Evolutionary conservation across 2,329 filamentous ascomycete genomes (phyloP).

Genomic region (Colletotrichum sp.): DNA sequence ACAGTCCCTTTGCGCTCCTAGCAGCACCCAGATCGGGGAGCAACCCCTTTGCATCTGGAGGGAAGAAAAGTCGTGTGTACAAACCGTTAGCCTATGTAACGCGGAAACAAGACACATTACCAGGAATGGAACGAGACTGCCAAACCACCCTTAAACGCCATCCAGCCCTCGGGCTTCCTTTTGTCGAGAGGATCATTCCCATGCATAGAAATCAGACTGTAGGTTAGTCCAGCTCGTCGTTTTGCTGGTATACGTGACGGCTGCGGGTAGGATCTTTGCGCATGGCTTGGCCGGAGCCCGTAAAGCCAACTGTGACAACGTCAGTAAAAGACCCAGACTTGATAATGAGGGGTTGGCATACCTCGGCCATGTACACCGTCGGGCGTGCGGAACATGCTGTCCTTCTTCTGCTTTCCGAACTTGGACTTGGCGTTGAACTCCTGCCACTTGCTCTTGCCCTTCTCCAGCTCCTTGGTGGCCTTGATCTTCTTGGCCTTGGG

Average conservation of each 20-base stretch:
- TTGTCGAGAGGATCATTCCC: slow-evolving; percentile 21
- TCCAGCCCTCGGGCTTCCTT: slow-evolving; percentile 23
- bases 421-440: slow-evolving; percentile 85
- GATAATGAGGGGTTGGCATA: slow-evolving; percentile 43
- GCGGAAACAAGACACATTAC: slow-evolving; percentile 19
- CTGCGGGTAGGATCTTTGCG: slow-evolving; percentile 85
- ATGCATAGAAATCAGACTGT: slow-evolving; percentile 24
- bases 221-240: slow-evolving; percentile 72
- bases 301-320: slow-evolving; percentile 79
- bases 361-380: slow-evolving; percentile 87
- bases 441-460: slow-evolving; percentile 92
- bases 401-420: slow-evolving; percentile 77
- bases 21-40: neutral
- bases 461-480: slow-evolving; percentile 89
- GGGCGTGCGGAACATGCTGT: slow-evolving; percentile 96
- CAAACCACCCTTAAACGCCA: slow-evolving; percentile 18
- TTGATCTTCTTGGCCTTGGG: slow-evolving; percentile 88
- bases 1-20: neutral
- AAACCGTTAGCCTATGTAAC: slow-evolving; percentile 20
- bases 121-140: slow-evolving; percentile 19
- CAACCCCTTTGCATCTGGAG: slow-evolving; percentile 5
- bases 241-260: slow-evolving; percentile 84
- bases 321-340: neutral
- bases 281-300: slow-evolving; percentile 94
- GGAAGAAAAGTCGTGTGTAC: slow-evolving; percentile 6